Conservation (phyloP, 495 filamentous ascomycete genomes). For the Letharia columbiana region DNA sequence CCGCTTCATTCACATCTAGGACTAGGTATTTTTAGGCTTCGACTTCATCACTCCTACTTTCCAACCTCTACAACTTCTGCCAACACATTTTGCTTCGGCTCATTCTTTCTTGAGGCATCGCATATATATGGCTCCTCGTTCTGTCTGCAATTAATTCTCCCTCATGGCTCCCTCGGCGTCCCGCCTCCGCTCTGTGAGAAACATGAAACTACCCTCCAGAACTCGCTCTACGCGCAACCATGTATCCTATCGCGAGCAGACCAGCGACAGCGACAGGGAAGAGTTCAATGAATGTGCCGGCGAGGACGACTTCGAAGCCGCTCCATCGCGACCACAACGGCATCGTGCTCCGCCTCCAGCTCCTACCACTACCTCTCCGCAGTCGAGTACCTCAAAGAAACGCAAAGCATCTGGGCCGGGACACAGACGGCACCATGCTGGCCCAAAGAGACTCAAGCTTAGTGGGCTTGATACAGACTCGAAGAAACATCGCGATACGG, state of each 20-base stretch:
- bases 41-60: not conserved
- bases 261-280: constrained; percentile 33
- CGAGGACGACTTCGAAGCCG: not conserved
- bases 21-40: not conserved
- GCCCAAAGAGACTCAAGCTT: not conserved
- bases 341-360: not conserved
- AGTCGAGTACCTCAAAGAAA: constrained; percentile 4
- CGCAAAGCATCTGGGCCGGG: constrained; percentile 5
- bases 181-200: constrained; percentile 24
- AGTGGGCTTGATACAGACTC: not conserved
- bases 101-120: not conserved
- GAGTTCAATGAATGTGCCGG: constrained; percentile 1
- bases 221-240: constrained; percentile 29
- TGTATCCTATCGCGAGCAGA: constrained; percentile 40
- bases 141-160: not conserved
- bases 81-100: not conserved
- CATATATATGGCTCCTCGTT: not conserved
- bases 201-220: constrained; percentile 18
- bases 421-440: not conserved
- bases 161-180: constrained; percentile 27
- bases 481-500: constrained; percentile 8
- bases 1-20: too few species aligned
- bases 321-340: not conserved
- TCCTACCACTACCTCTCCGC: constrained; percentile 7
- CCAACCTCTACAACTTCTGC: not conserved